Evolutionary conservation across 306 rosid genomes (phyloP).

Genomic region (Quercus rubra): DNA sequence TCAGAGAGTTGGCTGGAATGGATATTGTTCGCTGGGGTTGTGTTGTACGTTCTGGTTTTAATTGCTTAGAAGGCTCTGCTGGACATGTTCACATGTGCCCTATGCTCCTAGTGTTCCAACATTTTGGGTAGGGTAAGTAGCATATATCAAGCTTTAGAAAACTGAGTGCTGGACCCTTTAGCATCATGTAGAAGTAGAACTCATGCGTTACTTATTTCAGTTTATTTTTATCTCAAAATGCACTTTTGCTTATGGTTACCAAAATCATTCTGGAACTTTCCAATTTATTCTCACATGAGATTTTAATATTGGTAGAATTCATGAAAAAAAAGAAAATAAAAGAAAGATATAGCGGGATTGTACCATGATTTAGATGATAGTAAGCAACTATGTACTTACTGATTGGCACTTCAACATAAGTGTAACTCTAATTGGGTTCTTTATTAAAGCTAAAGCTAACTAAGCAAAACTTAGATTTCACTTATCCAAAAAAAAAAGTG

Average conservation of each 20-base stretch:
- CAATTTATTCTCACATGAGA: neutral
- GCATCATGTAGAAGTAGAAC: neutral
- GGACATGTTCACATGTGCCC: neutral
- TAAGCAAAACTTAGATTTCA: no score
- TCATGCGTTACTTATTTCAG: neutral
- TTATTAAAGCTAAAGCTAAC: no score
- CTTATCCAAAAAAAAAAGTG: no score
- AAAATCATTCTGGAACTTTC: neutral
- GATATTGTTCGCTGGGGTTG: neutral
- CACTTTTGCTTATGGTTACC: neutral
- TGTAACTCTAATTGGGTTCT: no score
- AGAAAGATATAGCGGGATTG: no score
- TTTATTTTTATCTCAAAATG: neutral
- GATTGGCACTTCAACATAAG: no score
- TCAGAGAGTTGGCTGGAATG: neutral
- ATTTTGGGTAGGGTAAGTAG: neutral
- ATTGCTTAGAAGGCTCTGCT: neutral
- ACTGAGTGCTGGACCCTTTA: conserved; percentile 3
- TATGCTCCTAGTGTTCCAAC: neutral
- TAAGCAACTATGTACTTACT: no score
- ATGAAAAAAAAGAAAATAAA: no score
- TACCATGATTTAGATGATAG: no score
- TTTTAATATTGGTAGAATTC: no score
- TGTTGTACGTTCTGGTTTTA: neutral
- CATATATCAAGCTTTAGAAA: conserved; percentile 2